These are phyloP conservation scores for Oleoguttula mirabilis DNA, from an alignment of 495 filamentous ascomycete genomes.

Conservation along the genomic window DNA sequence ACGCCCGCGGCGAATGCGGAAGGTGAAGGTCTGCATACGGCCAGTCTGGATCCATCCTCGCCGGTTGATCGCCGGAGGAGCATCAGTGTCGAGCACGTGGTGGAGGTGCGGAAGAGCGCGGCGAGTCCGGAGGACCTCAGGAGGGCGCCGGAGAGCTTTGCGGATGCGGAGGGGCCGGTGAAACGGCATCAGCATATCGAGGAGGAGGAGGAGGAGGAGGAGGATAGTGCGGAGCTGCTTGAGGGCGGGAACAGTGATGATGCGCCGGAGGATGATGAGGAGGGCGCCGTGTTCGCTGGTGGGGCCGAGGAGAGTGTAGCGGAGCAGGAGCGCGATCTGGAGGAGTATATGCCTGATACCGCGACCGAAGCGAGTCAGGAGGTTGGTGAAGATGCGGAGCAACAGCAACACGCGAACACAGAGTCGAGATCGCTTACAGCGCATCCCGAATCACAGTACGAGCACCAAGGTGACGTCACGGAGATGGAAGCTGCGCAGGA, in stretches of 20 bases:
- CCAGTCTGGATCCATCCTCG: too few species aligned
- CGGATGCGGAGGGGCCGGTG: constrained; percentile 1
- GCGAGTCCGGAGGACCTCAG: not conserved
- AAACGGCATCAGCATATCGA: not conserved
- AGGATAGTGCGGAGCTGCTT: not conserved
- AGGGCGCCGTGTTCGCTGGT: too few species aligned
- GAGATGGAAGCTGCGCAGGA: constrained; percentile 18
- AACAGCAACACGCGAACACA: not conserved
- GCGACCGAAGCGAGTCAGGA: not conserved
- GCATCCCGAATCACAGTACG: too few species aligned
- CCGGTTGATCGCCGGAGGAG: not conserved
- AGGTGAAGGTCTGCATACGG: too few species aligned
- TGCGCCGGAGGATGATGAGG: constrained; percentile 3
- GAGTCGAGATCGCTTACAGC: too few species aligned
- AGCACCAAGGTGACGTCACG: constrained; percentile 19
- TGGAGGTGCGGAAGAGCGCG: not conserved
- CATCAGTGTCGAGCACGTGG: not conserved
- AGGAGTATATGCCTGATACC: not conserved
- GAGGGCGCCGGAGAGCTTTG: not conserved
- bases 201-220: constrained; percentile 1
- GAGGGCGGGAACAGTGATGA: too few species aligned
- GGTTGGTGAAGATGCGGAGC: not conserved
- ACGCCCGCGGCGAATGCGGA: too few species aligned
- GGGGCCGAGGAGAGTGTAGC: constrained; percentile 3
- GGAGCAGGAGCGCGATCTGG: constrained; percentile 5